Evolutionary conservation across 208 protist genomes (phyloP).

Genomic region (Leishmania tarentolae): DNA sequence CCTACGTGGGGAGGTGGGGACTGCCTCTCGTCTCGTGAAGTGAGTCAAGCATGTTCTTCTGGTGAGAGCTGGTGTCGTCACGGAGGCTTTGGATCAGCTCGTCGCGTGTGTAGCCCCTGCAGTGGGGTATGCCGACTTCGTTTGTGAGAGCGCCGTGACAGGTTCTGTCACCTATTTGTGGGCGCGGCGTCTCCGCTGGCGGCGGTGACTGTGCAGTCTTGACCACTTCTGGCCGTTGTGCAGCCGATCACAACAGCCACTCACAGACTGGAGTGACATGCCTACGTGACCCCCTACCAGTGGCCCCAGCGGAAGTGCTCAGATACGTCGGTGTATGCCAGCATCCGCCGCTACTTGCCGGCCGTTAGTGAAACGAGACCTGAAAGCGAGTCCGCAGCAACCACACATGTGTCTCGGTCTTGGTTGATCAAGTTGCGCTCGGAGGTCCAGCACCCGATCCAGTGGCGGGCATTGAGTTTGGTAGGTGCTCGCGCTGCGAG

Average conservation of each 20-base stretch:
- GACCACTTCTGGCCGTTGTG: neutral
- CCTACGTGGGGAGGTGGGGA: no score
- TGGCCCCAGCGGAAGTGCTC: no score
- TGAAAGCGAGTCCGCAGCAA: neutral
- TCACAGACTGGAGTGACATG: neutral
- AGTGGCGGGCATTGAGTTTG: neutral
- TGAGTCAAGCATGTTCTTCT: no score
- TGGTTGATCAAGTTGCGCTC: neutral
- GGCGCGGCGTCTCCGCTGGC: no score
- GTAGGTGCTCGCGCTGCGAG: neutral
- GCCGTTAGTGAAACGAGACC: neutral
- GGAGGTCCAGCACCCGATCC: neutral
- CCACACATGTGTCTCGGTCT: neutral
- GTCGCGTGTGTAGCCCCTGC: neutral
- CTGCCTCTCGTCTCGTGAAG: no score
- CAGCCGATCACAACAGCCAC: neutral
- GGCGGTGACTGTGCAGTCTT: neutral
- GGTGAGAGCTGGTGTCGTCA: no score
- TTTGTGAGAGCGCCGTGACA: neutral
- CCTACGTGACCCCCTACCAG: neutral
- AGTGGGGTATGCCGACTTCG: neutral
- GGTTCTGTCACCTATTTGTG: no score
- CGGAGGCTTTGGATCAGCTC: no score
- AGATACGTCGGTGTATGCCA: neutral
- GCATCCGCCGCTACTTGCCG: neutral